phyloP scores from a whole-genome alignment of 306 rosid genomes.

The Ammopiptanthus mongolicus region DNA sequence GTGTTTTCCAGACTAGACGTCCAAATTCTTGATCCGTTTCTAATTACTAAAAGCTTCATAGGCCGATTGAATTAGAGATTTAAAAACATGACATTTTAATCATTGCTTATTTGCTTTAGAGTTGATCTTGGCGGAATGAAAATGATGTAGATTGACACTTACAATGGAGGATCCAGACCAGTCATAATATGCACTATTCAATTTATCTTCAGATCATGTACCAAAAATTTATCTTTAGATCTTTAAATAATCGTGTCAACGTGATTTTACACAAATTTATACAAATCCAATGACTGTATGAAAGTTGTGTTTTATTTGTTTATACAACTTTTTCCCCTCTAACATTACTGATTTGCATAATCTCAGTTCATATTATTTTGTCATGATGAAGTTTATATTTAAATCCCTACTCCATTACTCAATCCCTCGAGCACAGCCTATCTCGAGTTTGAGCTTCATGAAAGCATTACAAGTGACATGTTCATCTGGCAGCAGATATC shows the following conservation, averaged over 20 bases:
- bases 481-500: background rate
- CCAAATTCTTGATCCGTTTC: background rate
- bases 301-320: background rate
- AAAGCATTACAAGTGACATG: background rate
- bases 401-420: background rate
- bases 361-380: background rate
- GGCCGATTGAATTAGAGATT: background rate
- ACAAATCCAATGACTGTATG: background rate
- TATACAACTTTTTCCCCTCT: background rate
- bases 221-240: background rate
- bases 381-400: background rate
- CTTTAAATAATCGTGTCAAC: too few species aligned
- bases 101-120: background rate
- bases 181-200: background rate
- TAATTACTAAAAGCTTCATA: background rate
- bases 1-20: background rate
- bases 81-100: background rate
- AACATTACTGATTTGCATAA: background rate
- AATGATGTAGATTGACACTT: background rate
- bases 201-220: too few species aligned
- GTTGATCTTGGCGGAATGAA: background rate
- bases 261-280: background rate
- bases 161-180: background rate
- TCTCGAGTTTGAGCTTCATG: background rate
- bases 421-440: background rate